Evolutionary conservation across 139 green algal genomes (phyloP), one percentile per base, ranked within the genome.

Genomic region (Marvania coccoides): DNA sequence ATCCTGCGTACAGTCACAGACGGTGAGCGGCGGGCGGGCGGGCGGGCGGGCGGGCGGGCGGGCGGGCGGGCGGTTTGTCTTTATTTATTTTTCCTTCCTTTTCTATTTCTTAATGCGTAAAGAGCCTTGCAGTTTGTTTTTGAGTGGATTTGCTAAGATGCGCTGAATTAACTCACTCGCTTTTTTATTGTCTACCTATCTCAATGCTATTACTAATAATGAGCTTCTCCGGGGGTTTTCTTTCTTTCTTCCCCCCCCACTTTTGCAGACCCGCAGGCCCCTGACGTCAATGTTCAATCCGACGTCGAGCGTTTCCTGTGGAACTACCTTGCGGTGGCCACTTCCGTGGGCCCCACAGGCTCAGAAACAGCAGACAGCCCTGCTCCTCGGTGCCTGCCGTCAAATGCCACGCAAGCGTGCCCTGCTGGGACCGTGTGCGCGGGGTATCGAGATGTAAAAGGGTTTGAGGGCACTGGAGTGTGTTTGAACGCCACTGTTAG

Each of bases 291-390:
- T 4, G 47, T 57, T 30, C 79, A 87, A 61, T 62, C 39, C 29
- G 69, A 80, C 55, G 28, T 78, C 4, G 64, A 69, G 30, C 71
- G 77, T 35, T 88, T 88, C 56, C 13, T 88, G 19, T 84, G 69
- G 66, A 81, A 68, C 69, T 81, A 64, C 53, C 48, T 85, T 42
- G 76, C 78, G 4, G 33, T 69, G 29, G 53, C 65, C 12, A 70
- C 67, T 1, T 33, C 61, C 1, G 19, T 29, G 12, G 29, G 24
- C 5, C 12, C n/a, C n/a, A 39, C n/a, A 31, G 26, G 3, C 23
- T 45, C 30, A 39, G n/a, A 30, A 65, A 28, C 34, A 28, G n/a
- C 28, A 19, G 3, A 58, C 4, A 1, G n/a, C 29, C 24, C 0
- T 4, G 12, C 33, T 14, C 23, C 10, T 10, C 37, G 36, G 29